phyloP scores from a whole-genome alignment of 2,329 filamentous ascomycete species.

The Claviceps sorghi region DNA sequence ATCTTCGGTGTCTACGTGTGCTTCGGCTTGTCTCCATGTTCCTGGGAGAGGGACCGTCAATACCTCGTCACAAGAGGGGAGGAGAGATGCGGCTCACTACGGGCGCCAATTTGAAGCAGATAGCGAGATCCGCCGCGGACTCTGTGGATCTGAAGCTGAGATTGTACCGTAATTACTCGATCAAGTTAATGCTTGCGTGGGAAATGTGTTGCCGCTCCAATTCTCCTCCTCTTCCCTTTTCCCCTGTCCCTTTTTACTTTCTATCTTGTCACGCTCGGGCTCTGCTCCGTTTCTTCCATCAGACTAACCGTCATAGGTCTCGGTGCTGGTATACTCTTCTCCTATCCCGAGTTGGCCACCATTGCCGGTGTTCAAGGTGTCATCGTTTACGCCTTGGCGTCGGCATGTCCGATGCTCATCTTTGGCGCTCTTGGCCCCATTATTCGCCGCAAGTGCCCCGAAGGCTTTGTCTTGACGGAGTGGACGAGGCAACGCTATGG shows the following conservation, averaged over 20 bases:
- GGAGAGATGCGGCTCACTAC: conserved; percentile 60
- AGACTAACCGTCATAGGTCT: conserved; percentile 48
- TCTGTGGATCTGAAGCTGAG: conserved; percentile 61
- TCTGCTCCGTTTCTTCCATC: conserved; percentile 9
- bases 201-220: conserved; percentile 86
- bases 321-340: conserved; percentile 70
- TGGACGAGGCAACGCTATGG: conserved; percentile 75
- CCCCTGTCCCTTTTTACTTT: background rate
- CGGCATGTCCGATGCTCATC: conserved; percentile 55
- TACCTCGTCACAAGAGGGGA: conserved; percentile 9
- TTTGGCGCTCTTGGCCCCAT: conserved; percentile 64
- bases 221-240: conserved; percentile 15
- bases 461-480: conserved; percentile 73
- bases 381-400: conserved; percentile 60
- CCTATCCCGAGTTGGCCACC: conserved; percentile 67
- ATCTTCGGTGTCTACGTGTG: background rate
- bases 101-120: conserved; percentile 55
- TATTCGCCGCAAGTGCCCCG: conserved; percentile 64
- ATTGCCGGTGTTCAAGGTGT: conserved; percentile 68
- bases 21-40: background rate
- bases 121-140: conserved; percentile 34
- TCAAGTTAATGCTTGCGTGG: conserved; percentile 99
- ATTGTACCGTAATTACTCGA: conserved; percentile 94
- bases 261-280: conserved; percentile 6
- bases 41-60: background rate